Evolutionary conservation across 1,139 yeast species (phyloP).

Genomic region (Ogataea hybrid): DNA sequence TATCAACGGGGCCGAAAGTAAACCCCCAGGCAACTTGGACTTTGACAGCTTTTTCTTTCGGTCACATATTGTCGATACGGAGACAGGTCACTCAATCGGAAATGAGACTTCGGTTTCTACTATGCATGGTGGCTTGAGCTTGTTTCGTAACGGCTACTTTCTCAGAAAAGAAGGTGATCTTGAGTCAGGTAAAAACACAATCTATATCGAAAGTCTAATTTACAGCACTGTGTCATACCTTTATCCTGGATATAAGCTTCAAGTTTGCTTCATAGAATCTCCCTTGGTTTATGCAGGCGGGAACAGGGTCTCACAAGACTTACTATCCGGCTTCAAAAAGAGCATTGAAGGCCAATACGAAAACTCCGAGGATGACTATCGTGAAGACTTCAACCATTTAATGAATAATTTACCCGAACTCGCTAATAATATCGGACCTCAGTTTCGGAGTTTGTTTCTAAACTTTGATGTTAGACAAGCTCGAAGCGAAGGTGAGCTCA

Average conservation of each 20-base stretch:
- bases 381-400: conserved; percentile 31
- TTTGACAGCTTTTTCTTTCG: conserved; percentile 64
- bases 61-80: conserved; percentile 51
- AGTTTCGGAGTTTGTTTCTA: too few relatives aligned
- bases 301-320: too few relatives aligned
- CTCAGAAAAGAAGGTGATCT: background rate
- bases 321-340: too few relatives aligned
- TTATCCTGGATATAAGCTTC: conserved; percentile 47
- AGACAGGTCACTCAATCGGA: background rate
- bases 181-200: conserved; percentile 16
- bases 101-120: too few relatives aligned
- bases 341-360: too few relatives aligned
- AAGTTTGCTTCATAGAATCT: conserved; percentile 51
- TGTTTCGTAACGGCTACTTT: conserved; percentile 29
- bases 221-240: conserved; percentile 33
- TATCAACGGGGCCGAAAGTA: too few relatives aligned
- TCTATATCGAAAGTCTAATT: conserved; percentile 35
- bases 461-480: too few relatives aligned
- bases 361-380: background rate
- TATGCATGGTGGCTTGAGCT: background rate
- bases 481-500: too few relatives aligned
- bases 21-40: conserved; percentile 37
- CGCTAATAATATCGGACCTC: too few relatives aligned
- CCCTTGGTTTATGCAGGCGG: background rate
- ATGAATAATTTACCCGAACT: conserved; percentile 44